Evolutionary conservation across 495 filamentous ascomycete species (phyloP).

Genomic region (Daldinia grandis): DNA sequence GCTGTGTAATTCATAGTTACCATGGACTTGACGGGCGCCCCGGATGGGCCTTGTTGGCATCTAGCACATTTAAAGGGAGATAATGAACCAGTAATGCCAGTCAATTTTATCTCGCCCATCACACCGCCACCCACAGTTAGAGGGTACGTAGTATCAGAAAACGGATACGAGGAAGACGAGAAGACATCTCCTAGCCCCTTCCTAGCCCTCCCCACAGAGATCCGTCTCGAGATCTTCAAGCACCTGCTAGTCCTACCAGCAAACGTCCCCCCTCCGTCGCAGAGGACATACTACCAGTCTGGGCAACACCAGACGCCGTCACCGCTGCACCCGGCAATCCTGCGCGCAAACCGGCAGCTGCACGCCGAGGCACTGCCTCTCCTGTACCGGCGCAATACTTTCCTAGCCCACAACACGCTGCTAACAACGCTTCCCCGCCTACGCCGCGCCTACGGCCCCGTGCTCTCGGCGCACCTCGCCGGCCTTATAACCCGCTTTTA

Average conservation of each 20-base stretch:
- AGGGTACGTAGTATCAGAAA: not conserved
- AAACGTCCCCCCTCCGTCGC: slow-evolving; percentile 18
- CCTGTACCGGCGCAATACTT: slow-evolving; percentile 61
- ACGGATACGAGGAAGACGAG: not conserved
- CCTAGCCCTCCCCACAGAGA: slow-evolving; percentile 58
- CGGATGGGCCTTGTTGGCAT: not conserved
- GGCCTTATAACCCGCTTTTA: slow-evolving; percentile 53
- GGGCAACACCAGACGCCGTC: slow-evolving; percentile 8
- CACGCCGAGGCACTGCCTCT: slow-evolving; percentile 55
- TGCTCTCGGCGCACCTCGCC: slow-evolving; percentile 43
- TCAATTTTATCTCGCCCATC: not conserved
- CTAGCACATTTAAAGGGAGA: not conserved
- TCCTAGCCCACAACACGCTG: slow-evolving; percentile 59
- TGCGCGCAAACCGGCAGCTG: slow-evolving; percentile 50
- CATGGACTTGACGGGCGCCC: not conserved
- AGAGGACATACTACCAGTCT: slow-evolving; percentile 12
- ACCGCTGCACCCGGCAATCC: slow-evolving; percentile 51
- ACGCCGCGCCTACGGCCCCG: slow-evolving; percentile 42
- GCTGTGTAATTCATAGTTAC: not conserved
- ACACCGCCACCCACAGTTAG: not conserved
- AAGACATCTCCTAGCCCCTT: slow-evolving; percentile 26
- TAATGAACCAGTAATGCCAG: not conserved
- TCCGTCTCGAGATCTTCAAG: slow-evolving; percentile 60
- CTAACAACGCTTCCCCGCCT: slow-evolving; percentile 57
- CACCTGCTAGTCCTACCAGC: slow-evolving; percentile 52